Evolutionary conservation across 2,329 filamentous ascomycete species (phyloP), one percentile per base, ranked within the genome.

Genomic region (Penicillium freii): DNA sequence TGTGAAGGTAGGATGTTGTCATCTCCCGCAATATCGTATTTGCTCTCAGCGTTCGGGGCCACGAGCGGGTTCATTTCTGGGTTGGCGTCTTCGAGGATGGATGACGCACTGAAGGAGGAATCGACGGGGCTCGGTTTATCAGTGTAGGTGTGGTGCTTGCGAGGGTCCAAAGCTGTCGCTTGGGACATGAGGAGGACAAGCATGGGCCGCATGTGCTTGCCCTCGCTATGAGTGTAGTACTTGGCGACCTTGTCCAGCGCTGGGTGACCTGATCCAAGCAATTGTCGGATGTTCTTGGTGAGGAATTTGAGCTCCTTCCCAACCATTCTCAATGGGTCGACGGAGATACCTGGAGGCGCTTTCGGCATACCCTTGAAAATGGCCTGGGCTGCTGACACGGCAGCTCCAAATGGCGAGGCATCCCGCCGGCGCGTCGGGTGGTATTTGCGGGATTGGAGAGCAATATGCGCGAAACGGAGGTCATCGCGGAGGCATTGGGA

Each of bases 301-400:
- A 97, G 79, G 68, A 92, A 95, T 77, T 96, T 94, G 87, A 99
- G 91, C 81, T 97, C 93, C 78, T 96, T 95, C 61, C 91, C 93
- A 34, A 97, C 92, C 34, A 91, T 89, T 61, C 90, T 86, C 69
- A 97, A 83, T 34, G 93, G 93, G 73, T 97, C 93, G 69, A 96
- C 85, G 60, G 87, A 84, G 78, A 96, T 85, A 57, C 84, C 83
- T 15, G 73, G 63, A 39, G 75, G 71, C 46, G 69, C 66, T 61
- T 71, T 75, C 33, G 70, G 76, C 38, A 78, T 66, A 38, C 76
- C 72, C 60, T 79, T 77, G 64, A 79, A 73, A 52, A 78, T 69
- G 43, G 72, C 75, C 65, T 80, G 84, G 43, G 84, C 84, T 39
- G 82, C 82, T 45, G 81, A 80, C 36, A 78, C 75, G 4, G 77